A percentile compares a stretch with the other conserved stretches of the same genome.
These are phyloP conservation scores for Fragilaria crotonensis DNA, from an alignment of 108 stramenopile species.

Conservation along the genomic window DNA sequence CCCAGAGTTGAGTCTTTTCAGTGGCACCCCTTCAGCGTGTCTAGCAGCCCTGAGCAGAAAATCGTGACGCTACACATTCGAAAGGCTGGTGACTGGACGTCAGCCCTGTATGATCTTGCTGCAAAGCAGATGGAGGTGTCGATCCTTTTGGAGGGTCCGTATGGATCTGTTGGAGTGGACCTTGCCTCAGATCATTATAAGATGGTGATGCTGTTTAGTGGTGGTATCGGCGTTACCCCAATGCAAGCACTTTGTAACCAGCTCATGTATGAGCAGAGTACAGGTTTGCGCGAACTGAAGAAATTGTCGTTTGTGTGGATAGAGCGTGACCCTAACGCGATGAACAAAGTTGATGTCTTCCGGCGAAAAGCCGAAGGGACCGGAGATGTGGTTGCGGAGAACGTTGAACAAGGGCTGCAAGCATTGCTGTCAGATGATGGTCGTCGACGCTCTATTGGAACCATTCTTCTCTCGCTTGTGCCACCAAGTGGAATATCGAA, in stretches of 20 bases:
- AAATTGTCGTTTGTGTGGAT: conserved; percentile 31
- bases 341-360: conserved; percentile 2
- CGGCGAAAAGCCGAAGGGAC: not conserved
- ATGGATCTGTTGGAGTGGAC: conserved; percentile 33
- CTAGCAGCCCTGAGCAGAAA: conserved; percentile 11
- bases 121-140: conserved; percentile 5
- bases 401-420: not conserved
- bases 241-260: conserved; percentile 16
- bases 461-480: conserved; percentile 6
- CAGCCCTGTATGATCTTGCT: conserved; percentile 21
- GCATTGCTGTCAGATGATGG: too few species aligned
- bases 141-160: conserved; percentile 43
- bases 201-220: conserved; percentile 27
- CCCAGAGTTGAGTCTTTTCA: conserved; percentile 15
- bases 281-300: conserved; percentile 21
- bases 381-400: not conserved
- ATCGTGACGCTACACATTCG: conserved; percentile 34
- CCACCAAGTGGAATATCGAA: not conserved
- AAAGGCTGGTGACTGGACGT: conserved; percentile 33
- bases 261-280: conserved; percentile 11
- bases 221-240: conserved; percentile 35
- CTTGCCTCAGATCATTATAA: conserved; percentile 21
- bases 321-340: conserved; percentile 10
- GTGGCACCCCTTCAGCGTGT: conserved; percentile 35
- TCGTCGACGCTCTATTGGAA: conserved; percentile 1